These are phyloP conservation scores for Geotrichum histeridarum DNA, from an alignment of 1,139 yeast genomes.

Conservation along the genomic window DNA sequence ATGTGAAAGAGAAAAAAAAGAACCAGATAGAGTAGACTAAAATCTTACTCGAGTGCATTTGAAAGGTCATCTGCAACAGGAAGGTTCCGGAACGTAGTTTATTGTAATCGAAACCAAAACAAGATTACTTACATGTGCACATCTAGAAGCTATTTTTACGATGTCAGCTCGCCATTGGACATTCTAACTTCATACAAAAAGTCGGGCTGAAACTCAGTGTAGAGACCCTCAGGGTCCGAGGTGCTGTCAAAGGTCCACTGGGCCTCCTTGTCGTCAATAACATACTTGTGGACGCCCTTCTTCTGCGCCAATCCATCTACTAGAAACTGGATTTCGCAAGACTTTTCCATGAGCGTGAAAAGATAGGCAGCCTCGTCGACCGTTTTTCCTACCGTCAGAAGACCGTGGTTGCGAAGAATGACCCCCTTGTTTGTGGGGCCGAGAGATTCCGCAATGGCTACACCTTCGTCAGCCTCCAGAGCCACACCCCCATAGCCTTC, in stretches of 20 bases:
- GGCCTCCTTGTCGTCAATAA: slow-evolving; percentile 63
- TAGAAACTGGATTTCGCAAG: slow-evolving; percentile 65
- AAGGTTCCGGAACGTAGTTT: too few relatives aligned
- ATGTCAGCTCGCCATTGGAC: slow-evolving; percentile 26
- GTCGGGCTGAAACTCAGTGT: slow-evolving; percentile 71
- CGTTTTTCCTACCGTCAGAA: slow-evolving; percentile 68
- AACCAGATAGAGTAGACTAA: too few relatives aligned
- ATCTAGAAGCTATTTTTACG: not conserved
- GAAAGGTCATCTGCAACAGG: too few relatives aligned
- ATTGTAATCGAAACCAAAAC: not conserved
- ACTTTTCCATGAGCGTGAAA: slow-evolving; percentile 61
- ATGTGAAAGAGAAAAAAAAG: too few relatives aligned
- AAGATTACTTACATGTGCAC: not conserved
- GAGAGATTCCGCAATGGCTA: slow-evolving; percentile 58
- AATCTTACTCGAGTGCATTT: too few relatives aligned
- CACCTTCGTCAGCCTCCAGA: slow-evolving; percentile 66
- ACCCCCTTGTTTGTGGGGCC: slow-evolving; percentile 58
- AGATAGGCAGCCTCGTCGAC: slow-evolving; percentile 81
- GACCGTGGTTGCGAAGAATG: slow-evolving; percentile 73
- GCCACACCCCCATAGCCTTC: slow-evolving; percentile 76
- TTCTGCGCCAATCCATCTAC: slow-evolving; percentile 51
- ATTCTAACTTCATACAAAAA: slow-evolving; percentile 42
- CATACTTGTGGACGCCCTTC: slow-evolving; percentile 33
- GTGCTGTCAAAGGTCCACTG: slow-evolving; percentile 57
- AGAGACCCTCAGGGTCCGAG: slow-evolving; percentile 63